A percentile compares a stretch with the other conserved stretches of the same genome.
Conservation (phyloP, 225 moss, liverwort and hornwort species). For the Neckera pumila region DNA sequence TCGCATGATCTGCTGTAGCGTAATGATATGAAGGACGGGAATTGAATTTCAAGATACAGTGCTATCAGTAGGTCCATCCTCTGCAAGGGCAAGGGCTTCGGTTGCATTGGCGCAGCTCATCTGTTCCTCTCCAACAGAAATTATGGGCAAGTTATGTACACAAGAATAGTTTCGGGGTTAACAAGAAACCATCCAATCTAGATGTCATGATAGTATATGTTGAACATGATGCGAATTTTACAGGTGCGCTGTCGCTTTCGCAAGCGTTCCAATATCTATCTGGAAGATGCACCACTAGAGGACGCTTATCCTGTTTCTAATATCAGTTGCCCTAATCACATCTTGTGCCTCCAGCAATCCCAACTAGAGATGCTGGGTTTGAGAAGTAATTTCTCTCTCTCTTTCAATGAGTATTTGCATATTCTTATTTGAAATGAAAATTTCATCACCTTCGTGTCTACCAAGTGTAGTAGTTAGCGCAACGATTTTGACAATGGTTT, state of each 20-base stretch:
- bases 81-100: not conserved
- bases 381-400: not conserved
- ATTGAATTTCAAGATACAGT: not conserved
- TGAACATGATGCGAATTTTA: slow-evolving; percentile 1
- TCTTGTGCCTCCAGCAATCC: not conserved
- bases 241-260: not conserved
- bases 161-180: not conserved
- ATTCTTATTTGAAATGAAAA: not conserved
- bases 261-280: not conserved
- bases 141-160: not conserved
- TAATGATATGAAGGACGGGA: not conserved
- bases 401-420: not conserved
- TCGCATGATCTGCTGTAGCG: not conserved
- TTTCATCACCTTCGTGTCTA: not conserved
- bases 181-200: not conserved
- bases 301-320: not conserved
- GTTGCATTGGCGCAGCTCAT: not conserved
- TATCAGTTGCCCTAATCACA: not conserved
- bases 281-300: not conserved
- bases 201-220: not conserved
- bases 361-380: not conserved
- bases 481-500: not conserved
- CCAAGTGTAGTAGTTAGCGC: not conserved
- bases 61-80: not conserved
- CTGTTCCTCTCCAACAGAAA: not conserved